Evolutionary conservation across 768 basidiomycete genomes (phyloP).

Genomic region (Tulasnella sp.): DNA sequence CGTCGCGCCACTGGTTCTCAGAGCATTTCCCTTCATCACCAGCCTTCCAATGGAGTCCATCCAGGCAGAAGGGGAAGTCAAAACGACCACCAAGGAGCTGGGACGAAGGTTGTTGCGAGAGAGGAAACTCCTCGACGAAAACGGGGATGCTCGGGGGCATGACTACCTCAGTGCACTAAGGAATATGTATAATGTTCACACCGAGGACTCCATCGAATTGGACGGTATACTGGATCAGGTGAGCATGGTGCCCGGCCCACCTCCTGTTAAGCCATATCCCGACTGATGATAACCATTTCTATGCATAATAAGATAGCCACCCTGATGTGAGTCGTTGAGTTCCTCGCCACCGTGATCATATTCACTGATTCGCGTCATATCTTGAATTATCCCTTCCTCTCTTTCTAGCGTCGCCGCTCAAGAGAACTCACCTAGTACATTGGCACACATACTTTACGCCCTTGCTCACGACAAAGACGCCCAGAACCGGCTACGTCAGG

Average conservation of each 20-base stretch:
- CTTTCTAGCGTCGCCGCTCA: no score
- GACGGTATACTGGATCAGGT: constrained; percentile 20
- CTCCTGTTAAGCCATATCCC: no score
- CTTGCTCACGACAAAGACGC: no score
- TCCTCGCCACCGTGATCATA: no score
- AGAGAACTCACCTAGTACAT: no score
- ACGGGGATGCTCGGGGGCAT: constrained; percentile 5
- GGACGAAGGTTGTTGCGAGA: constrained; percentile 7
- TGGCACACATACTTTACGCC: no score
- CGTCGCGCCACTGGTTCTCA: constrained; percentile 21
- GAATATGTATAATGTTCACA: neutral
- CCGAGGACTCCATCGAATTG: neutral
- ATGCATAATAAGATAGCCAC: no score
- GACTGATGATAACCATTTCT: no score
- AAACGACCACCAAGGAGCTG: constrained; percentile 22
- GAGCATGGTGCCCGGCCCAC: neutral
- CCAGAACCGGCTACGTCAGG: no score
- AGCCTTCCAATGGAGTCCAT: constrained; percentile 24
- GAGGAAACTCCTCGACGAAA: neutral
- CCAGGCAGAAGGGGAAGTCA: constrained; percentile 24
- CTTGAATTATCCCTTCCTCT: no score
- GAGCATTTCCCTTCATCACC: constrained; percentile 25
- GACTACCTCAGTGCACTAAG: constrained; percentile 14
- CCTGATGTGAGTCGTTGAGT: no score
- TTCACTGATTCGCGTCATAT: no score